A percentile compares a stretch with the other conserved stretches of the same genome.
Evolutionary conservation across 495 filamentous ascomycete species (phyloP).

Genomic region (Xylaria palmicola): DNA sequence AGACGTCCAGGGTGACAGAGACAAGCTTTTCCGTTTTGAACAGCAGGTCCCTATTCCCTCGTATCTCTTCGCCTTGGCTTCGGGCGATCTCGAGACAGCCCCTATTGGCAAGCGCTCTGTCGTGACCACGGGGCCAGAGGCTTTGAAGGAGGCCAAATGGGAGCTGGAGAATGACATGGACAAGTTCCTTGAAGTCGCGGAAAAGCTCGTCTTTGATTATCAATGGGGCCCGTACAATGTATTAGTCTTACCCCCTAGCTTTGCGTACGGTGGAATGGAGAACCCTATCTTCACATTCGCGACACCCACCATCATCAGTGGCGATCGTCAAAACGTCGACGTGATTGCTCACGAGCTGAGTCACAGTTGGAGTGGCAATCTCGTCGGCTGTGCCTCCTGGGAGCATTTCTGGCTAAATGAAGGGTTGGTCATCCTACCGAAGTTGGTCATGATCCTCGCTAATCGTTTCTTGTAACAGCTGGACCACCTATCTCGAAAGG

Average conservation of each 20-base stretch:
- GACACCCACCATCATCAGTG: constrained; percentile 87
- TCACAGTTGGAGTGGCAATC: constrained; percentile 91
- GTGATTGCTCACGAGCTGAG: constrained; percentile 94
- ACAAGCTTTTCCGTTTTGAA: constrained; percentile 73
- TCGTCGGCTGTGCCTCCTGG: constrained; percentile 89
- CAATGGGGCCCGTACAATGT: constrained; percentile 95
- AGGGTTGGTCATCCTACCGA: neutral
- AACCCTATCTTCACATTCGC: constrained; percentile 93
- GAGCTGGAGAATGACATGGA: constrained; percentile 89
- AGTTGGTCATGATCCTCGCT: neutral
- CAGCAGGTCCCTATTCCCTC: constrained; percentile 91
- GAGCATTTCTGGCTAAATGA: constrained; percentile 70
- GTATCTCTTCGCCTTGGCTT: constrained; percentile 90
- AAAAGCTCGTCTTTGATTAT: constrained; percentile 86
- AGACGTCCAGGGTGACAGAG: constrained; percentile 44
- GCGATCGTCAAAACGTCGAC: constrained; percentile 91
- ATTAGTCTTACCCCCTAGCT: constrained; percentile 83
- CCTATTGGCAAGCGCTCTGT: constrained; percentile 80
- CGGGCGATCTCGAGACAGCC: constrained; percentile 82
- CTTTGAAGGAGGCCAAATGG: constrained; percentile 79
- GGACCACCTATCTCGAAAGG: constrained; percentile 92
- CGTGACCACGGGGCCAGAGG: constrained; percentile 83
- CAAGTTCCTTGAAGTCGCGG: constrained; percentile 83
- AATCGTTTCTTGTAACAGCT: constrained; percentile 57
- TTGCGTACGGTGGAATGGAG: constrained; percentile 91